A percentile compares a stretch with the other conserved stretches of the same genome.
Evolutionary conservation across 768 basidiomycete genomes (phyloP).

Genomic region (Termitomyces sp.): DNA sequence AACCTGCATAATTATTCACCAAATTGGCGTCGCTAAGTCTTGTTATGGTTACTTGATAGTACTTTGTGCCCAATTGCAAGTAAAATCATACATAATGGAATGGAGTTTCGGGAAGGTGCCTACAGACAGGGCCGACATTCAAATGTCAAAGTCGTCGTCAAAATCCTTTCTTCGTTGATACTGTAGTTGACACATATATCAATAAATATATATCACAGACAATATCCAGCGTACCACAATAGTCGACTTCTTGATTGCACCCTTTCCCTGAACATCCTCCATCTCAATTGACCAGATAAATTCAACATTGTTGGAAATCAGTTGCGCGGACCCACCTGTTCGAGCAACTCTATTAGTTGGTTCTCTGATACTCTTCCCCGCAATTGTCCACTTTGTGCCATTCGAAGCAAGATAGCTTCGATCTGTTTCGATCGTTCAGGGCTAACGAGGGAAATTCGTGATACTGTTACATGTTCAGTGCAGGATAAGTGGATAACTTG

Average conservation of each 20-base stretch:
- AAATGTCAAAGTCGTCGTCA: conserved; percentile 65
- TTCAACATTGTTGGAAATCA: conserved; percentile 16
- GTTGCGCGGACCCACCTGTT: conserved; percentile 56
- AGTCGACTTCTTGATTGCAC: conserved; percentile 49
- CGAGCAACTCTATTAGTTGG: conserved; percentile 81
- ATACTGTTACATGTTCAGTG: conserved; percentile 45
- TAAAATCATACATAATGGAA: neutral
- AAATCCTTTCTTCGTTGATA: conserved; percentile 64
- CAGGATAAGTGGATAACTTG: conserved; percentile 3
- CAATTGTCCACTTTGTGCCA: conserved; percentile 83
- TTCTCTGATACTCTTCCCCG: conserved; percentile 72
- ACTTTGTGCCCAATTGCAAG: neutral
- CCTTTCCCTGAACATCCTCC: conserved; percentile 49
- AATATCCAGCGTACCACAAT: conserved; percentile 44
- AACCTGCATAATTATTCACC: conserved; percentile 1
- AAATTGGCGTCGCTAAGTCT: conserved; percentile 3
- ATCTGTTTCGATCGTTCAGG: conserved; percentile 79
- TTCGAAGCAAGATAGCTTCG: conserved; percentile 70
- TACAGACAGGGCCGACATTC: conserved; percentile 6
- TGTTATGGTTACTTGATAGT: neutral
- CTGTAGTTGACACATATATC: conserved; percentile 24
- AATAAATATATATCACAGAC: conserved; percentile 2
- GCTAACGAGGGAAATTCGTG: conserved; percentile 84
- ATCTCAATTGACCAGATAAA: conserved; percentile 32
- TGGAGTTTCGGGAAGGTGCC: neutral